Base-by-base conservation (phyloP, 176 grass and related monocot genomes). In the Saccharum officinarum region DNA sequence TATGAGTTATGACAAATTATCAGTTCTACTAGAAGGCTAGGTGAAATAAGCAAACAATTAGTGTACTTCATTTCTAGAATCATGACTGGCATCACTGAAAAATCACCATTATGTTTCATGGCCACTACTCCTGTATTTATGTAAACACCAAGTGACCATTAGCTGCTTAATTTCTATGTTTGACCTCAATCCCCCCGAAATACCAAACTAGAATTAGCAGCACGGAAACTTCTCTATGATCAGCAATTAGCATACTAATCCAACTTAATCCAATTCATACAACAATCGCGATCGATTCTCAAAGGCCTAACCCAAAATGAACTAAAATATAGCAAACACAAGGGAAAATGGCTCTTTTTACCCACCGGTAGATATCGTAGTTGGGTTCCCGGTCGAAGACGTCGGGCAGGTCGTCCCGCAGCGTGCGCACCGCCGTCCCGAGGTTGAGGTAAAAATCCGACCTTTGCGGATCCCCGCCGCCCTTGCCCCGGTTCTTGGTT, bases 391-490 rank as follows among this genome's bases (percentile, higher is more conserved):
- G 83, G 69, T 65, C 36, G 86, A 99, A 99, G 15, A 99, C 89
- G 28, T 79, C 80, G 22, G 97, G 93, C 50, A 99, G 89, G 70
- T 99, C 97, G 47, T 99, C 93, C 41, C 97, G 91, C 71, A 99
- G 88, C 36, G 93, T 92, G 65, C 97, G 89, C 80, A 99, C 97
- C 52, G 93, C 97, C 44, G 89, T 59, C 66, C 97, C 97, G 54
- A 99, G 92, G 33, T 99, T 99, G 67, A 99, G 97, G 83, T 99
- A 99, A 86, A 94, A 99, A 20, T 95, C 96, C 67, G 89, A 90
- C 65, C 81, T 92, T 80, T 86, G 73, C 47, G 85, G 81, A 59
- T 95, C 85, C 22, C 89, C 89, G 4, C 79, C 74, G 76, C 70
- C 59, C 77, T 64, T 84, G 46, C 26, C 55, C 61, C 67, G 33